phyloP scores from a whole-genome alignment of 2,329 filamentous ascomycete species.

The Fusarium albosuccineum region DNA sequence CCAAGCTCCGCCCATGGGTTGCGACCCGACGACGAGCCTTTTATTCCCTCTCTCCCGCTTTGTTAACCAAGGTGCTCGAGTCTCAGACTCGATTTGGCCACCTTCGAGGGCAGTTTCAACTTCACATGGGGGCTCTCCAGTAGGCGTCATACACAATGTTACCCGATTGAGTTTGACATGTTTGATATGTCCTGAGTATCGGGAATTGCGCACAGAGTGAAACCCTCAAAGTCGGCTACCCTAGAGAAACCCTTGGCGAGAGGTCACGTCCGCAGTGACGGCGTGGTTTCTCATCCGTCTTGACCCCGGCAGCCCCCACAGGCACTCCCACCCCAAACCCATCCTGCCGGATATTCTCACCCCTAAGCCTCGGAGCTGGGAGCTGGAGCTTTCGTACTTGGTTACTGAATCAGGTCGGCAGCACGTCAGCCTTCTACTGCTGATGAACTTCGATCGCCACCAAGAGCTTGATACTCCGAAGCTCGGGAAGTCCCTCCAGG shows the following conservation, averaged over 20 bases:
- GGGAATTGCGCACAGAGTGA: not conserved
- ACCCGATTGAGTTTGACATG: not conserved
- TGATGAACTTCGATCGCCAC: not conserved
- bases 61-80: no score
- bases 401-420: not conserved
- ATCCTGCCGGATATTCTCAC: constrained; percentile 31
- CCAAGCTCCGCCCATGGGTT: constrained; percentile 39
- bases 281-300: not conserved
- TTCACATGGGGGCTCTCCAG: no score
- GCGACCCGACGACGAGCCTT: constrained; percentile 26
- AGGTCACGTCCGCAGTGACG: no score
- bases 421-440: constrained; percentile 2
- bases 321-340: constrained; percentile 3
- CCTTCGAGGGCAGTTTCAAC: no score
- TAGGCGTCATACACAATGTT: no score
- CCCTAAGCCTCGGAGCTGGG: constrained; percentile 14
- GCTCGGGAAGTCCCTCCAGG: not conserved
- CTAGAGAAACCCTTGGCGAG: not conserved
- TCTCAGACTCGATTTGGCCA: no score
- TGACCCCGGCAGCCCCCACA: constrained; percentile 27
- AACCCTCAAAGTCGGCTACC: constrained; percentile 4
- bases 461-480: not conserved
- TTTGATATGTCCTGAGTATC: constrained; percentile 7
- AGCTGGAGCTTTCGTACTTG: constrained; percentile 17
- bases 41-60: constrained; percentile 18